These are phyloP conservation scores for Populus tomentosa DNA, from an alignment of 441 rosid species.

Conservation along the genomic window DNA sequence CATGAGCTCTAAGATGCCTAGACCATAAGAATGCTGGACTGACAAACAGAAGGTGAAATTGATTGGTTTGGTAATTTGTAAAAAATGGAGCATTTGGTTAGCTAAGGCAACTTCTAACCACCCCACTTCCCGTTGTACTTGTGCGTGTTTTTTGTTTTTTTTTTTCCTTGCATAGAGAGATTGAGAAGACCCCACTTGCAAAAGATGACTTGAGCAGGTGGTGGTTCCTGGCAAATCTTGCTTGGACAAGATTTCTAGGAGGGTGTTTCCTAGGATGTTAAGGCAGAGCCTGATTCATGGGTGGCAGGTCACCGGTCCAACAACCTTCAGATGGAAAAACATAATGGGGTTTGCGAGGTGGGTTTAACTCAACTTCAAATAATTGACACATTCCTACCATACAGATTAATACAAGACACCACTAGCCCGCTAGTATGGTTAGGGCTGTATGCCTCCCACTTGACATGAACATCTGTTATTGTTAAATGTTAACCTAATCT, in stretches of 20 bases:
- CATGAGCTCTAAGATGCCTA: background rate
- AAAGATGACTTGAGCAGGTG: background rate
- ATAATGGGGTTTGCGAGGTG: constrained; percentile 1
- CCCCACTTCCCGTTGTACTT: background rate
- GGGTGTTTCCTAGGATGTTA: background rate
- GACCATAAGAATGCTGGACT: constrained; percentile 3
- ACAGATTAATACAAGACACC: background rate
- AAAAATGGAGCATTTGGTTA: background rate
- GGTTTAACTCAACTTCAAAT: constrained; percentile 17
- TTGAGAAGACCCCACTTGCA: background rate
- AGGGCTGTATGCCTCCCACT: constrained; percentile 6
- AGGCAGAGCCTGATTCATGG: background rate
- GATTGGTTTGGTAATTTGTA: constrained; percentile 7
- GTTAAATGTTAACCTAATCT: constrained; percentile 17
- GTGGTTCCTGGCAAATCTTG: background rate
- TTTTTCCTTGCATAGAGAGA: background rate
- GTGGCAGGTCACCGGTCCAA: constrained; percentile 17
- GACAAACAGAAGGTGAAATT: background rate
- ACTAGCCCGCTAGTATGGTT: background rate
- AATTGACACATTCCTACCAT: constrained; percentile 9
- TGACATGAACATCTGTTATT: constrained; percentile 4
- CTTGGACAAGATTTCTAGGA: background rate
- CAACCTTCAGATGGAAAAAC: constrained; percentile 6
- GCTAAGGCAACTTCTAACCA: background rate
- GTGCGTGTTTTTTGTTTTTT: background rate